Base-by-base conservation (phyloP, 78 protist species). In the Emiliania huxleyi region DNA sequence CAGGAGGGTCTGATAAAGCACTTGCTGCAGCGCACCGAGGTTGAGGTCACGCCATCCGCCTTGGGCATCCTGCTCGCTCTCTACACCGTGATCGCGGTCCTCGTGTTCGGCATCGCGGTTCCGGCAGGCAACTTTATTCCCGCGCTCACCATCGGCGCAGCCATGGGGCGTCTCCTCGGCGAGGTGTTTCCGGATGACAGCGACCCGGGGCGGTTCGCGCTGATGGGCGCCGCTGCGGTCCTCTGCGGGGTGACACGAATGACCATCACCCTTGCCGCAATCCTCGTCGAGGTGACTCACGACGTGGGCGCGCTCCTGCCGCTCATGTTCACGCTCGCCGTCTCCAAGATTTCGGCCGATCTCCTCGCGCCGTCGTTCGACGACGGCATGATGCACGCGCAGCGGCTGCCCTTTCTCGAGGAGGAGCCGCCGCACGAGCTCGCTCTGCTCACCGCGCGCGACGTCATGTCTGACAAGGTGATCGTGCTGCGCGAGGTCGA, bases 201-300 rank as follows among this genome's bases (percentile, higher is more conserved):
- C 11, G 94, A 94, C 91, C 52, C 96, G 1, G 96, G 97, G 1
- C 26, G 91, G 38, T 96, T 92, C 49, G 98, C 99, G 15, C 91
- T 96, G 46, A 91, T 98, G 46, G 99, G 99, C 12, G 93, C 97
- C 0, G 98, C 98, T 18, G 93, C 98, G 15, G 71, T 96, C 85
- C 95, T 98, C 91, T 96, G 95, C 85, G 99, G 99, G 3, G 95
- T 96, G 45, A 91, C 94, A 5, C 93, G 99, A 43, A 96, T 97
- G 98, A 96, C 98, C 42, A 94, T 98, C 79, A 92, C 96, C 5
- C 91, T 97, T 35, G 94, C 96, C 0, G 97, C 96, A 19, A 98
- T 98, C 44, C 18, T 98, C 0, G 94, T 96, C 23, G 98, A 97
- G 93, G 85, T 93, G 25, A 93, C 97, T 4, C 90, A 92, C 33